A percentile compares a stretch with the other conserved stretches of the same genome.
These are phyloP conservation scores for Cercospora berteroae DNA, from an alignment of 2,329 filamentous ascomycete genomes.

Conservation along the genomic window DNA sequence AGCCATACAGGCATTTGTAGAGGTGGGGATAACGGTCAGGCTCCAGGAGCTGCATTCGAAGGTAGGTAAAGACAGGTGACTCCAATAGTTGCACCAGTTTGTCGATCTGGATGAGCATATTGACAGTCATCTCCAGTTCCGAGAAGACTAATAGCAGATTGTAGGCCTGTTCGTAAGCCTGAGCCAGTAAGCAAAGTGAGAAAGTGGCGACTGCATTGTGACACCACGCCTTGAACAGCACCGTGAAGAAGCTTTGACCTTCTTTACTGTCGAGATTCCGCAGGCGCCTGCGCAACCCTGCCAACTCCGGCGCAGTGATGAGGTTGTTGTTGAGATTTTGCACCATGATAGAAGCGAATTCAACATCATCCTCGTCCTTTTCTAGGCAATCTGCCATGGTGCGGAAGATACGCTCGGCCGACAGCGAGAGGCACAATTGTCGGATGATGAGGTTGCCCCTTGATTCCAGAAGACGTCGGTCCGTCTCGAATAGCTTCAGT, in stretches of 20 bases:
- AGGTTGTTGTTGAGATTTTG: conserved; percentile 99
- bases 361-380: conserved; percentile 89
- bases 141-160: conserved; percentile 96
- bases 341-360: conserved; percentile 99
- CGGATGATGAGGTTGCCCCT: conserved; percentile 94
- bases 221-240: conserved; percentile 94
- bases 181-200: conserved; percentile 88
- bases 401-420: conserved; percentile 90
- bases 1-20: conserved; percentile 86
- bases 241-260: conserved; percentile 91
- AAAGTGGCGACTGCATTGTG: conserved; percentile 98
- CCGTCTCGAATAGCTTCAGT: conserved; percentile 90
- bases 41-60: conserved; percentile 90
- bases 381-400: conserved; percentile 95
- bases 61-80: conserved; percentile 95
- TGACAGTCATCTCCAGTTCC: conserved; percentile 97
- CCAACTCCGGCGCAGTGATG: conserved; percentile 91
- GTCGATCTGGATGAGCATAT: conserved; percentile 97
- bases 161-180: conserved; percentile 97
- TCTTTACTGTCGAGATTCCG: conserved; percentile 90
- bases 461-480: conserved; percentile 84
- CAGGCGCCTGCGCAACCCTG: conserved; percentile 83
- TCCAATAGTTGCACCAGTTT: conserved; percentile 96
- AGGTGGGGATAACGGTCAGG: conserved; percentile 92
- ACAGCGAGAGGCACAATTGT: conserved; percentile 88